Percentiles rank a stretch among this genome's conserved stretches.
phyloP scores from a whole-genome alignment of 768 basidiomycete genomes.

The Lentinus brumalis region DNA sequence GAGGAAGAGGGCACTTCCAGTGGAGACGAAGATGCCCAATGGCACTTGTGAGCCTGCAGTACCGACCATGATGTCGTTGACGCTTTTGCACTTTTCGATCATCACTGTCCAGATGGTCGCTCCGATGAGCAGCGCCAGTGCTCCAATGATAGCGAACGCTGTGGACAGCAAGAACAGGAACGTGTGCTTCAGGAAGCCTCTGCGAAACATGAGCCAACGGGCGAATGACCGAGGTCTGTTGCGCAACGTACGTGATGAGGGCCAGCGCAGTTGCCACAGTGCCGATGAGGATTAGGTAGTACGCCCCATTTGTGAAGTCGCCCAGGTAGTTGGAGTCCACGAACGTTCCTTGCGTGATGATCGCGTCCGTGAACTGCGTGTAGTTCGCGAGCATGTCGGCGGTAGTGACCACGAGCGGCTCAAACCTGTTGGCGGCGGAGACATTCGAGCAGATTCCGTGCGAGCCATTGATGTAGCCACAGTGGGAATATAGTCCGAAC shows the following conservation, averaged over 20 bases:
- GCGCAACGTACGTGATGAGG: slow-evolving; percentile 52
- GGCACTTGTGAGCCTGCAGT: slow-evolving; percentile 37
- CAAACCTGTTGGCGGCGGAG: slow-evolving; percentile 58
- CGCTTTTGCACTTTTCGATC: slow-evolving; percentile 58
- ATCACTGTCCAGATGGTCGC: slow-evolving; percentile 79
- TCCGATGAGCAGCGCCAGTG: slow-evolving; percentile 65
- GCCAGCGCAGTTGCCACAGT: slow-evolving; percentile 68
- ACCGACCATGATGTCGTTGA: slow-evolving; percentile 55
- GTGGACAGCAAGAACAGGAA: slow-evolving; percentile 70
- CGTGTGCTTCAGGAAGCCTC: slow-evolving; percentile 67
- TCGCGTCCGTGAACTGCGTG: slow-evolving; percentile 50
- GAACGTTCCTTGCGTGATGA: slow-evolving; percentile 57
- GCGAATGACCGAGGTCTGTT: slow-evolving; percentile 1
- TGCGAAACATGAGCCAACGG: slow-evolving; percentile 28
- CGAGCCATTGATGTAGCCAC: slow-evolving; percentile 64
- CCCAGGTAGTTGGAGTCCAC: slow-evolving; percentile 63
- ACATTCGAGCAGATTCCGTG: slow-evolving; percentile 67
- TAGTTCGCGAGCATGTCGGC: slow-evolving; percentile 72
- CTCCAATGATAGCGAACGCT: slow-evolving; percentile 58
- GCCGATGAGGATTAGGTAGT: slow-evolving; percentile 74
- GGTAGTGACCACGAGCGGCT: slow-evolving; percentile 64
- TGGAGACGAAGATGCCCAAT: slow-evolving; percentile 64
- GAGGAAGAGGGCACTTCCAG: slow-evolving; percentile 64
- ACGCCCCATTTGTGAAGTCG: slow-evolving; percentile 65
- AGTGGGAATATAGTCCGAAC: slow-evolving; percentile 83